Conservation (phyloP, 2,329 filamentous ascomycete genomes). For the Trichoderma lentiforme region DNA sequence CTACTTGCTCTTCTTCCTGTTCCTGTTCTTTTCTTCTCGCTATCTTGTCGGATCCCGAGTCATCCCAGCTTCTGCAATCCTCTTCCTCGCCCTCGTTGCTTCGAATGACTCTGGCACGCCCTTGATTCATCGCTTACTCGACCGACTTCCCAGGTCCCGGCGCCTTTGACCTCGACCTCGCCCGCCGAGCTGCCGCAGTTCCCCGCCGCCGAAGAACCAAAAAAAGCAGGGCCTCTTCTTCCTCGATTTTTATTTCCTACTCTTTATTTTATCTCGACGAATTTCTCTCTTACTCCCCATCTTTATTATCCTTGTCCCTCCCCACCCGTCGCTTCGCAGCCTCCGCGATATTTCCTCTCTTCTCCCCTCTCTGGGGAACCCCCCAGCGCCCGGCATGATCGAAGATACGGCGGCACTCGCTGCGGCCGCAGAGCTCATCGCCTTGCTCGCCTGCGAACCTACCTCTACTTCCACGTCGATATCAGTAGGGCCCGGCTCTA, state of each 20-base stretch:
- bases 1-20: not conserved
- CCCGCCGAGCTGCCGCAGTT: constrained; percentile 8
- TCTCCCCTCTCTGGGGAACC: constrained; percentile 8
- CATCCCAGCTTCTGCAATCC: not conserved
- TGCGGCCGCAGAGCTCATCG: constrained; percentile 53
- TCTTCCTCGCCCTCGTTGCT: not conserved
- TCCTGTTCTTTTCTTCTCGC: not conserved
- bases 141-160: constrained; percentile 17
- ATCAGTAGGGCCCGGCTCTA: constrained; percentile 41
- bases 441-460: constrained; percentile 47
- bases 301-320: not conserved
- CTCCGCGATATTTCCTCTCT: constrained; percentile 12
- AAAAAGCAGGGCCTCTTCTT: not conserved
- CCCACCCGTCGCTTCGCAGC: constrained; percentile 1
- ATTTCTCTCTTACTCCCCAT: not conserved
- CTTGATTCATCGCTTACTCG: constrained; percentile 19
- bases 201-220: not conserved
- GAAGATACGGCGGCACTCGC: constrained; percentile 54
- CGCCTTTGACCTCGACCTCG: constrained; percentile 12
- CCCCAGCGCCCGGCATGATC: constrained; percentile 36
- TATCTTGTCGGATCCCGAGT: not conserved
- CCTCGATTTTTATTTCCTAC: not conserved
- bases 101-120: constrained; percentile 16
- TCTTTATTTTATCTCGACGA: not conserved
- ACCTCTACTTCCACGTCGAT: constrained; percentile 35